These are phyloP conservation scores for Stephania japonica DNA, from an alignment of 164 flowering plant genomes.

Conservation along the genomic window DNA sequence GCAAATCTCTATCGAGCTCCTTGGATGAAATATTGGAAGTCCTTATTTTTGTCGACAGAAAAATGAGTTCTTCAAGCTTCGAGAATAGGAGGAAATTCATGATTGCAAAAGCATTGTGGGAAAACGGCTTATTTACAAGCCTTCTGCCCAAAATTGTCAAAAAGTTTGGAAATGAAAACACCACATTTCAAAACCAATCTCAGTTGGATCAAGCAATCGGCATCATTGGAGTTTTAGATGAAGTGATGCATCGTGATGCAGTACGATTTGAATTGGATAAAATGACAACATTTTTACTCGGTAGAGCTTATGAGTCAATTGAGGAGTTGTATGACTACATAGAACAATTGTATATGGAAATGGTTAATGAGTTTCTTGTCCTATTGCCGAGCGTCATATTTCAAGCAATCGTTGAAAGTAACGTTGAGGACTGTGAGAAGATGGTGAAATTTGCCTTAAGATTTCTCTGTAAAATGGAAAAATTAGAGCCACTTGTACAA, in stretches of 20 bases:
- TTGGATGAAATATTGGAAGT: not conserved
- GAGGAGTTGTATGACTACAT: not conserved
- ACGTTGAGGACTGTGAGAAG: not conserved
- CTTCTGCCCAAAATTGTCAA: not conserved
- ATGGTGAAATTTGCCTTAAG: not conserved
- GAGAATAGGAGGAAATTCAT: not conserved
- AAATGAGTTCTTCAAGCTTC: not conserved
- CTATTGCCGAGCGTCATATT: constrained; percentile 6
- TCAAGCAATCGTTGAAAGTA: constrained; percentile 9
- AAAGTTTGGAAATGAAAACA: not conserved
- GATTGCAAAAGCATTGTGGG: not conserved
- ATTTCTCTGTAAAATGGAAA: not conserved
- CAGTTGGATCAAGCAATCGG: not conserved
- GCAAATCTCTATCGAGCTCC: not conserved
- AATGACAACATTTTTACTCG: not conserved
- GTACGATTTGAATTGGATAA: not conserved
- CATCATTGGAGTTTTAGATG: not conserved
- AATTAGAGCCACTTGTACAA: not conserved
- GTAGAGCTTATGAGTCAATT: not conserved
- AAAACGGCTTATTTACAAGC: not conserved
- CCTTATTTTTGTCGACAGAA: constrained; percentile 1
- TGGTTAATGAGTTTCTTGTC: not conserved
- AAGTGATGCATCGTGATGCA: not conserved
- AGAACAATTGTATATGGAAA: not conserved
- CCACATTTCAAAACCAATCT: not conserved